Evolutionary conservation across 1,284 basidiomycete species (phyloP), one percentile per base, ranked within the genome.

Genomic region (Schizopora paradoxa): DNA sequence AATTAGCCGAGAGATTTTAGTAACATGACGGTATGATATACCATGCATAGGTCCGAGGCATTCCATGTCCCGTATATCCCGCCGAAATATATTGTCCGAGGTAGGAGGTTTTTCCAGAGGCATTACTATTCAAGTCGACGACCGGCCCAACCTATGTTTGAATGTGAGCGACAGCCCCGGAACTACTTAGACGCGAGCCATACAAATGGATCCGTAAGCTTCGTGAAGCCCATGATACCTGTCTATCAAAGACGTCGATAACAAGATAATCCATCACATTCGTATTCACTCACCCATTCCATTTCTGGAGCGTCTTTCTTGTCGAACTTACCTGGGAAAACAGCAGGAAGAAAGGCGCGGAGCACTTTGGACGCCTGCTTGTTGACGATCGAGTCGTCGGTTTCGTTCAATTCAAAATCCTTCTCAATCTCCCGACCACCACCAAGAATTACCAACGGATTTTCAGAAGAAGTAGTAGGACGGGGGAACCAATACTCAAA

Each of bases 401-500:
- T 70, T 4, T 72, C 64, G 40, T 76, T 72, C 26, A 64, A 59
- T 61, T 86, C 85, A 39, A 69, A 73, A 1, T 52, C 51, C 18
- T 35, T 44, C 0, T 67, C 66, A 1, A 64, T 56, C 37, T 82
- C 73, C 18, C 86, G 67, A 2, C 71, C 83, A 1, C 89, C 89
- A 8, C 90, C 89, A 0, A 92, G 62, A 45, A 91, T 82, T 40
- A 89, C 65, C 11, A 88, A 58, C 0, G 86, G 82, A 18, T 52
- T 51, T 26, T 54, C 47, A 16, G 32, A 49, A 8, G 39, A 36
- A 31, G 35, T 33, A 3, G 18, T 26, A 7, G 85, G 80, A 25
- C 88, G 70, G n/a, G 85, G 81, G 56, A 90, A 89, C 78, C 86
- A 89, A 59, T 91, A 91, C 56, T 87, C 82, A 51, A 67, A 76